Percentiles rank a stretch among this genome's conserved stretches.
These are phyloP conservation scores for Tremellales sp. DNA, from an alignment of 1,284 basidiomycete species.

Conservation along the genomic window DNA sequence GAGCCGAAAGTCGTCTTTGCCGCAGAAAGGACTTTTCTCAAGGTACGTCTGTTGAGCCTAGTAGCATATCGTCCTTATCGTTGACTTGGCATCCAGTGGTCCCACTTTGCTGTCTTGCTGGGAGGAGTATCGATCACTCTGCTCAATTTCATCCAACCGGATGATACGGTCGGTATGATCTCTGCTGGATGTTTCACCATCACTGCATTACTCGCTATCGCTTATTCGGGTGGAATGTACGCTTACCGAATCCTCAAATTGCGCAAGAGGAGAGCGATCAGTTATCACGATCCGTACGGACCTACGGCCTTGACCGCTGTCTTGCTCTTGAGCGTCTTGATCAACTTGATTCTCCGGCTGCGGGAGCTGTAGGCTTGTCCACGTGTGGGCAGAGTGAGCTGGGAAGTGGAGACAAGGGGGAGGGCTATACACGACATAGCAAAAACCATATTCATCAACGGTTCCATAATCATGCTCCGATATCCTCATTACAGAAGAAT, in stretches of 20 bases:
- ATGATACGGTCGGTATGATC: slow-evolving; percentile 73
- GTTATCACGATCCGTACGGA: slow-evolving; percentile 81
- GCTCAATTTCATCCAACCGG: slow-evolving; percentile 77
- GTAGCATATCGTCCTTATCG: background rate
- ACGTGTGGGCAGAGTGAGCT: too few species aligned
- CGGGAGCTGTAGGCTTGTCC: slow-evolving; percentile 38
- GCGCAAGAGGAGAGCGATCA: slow-evolving; percentile 65
- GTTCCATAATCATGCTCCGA: too few species aligned
- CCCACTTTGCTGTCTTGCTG: slow-evolving; percentile 85
- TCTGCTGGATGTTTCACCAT: slow-evolving; percentile 83
- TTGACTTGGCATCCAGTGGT: slow-evolving; percentile 57
- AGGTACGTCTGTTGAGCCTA: slow-evolving; percentile 33
- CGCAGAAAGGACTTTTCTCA: slow-evolving; percentile 63
- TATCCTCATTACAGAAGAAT: too few species aligned
- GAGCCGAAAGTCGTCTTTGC: slow-evolving; percentile 96
- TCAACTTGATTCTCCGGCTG: slow-evolving; percentile 61
- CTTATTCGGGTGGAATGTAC: slow-evolving; percentile 84
- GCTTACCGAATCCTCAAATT: slow-evolving; percentile 77
- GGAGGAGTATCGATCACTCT: slow-evolving; percentile 83
- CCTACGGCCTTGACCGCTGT: slow-evolving; percentile 71
- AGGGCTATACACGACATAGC: too few species aligned
- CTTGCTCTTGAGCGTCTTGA: slow-evolving; percentile 65
- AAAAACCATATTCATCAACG: too few species aligned
- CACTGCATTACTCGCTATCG: slow-evolving; percentile 80
- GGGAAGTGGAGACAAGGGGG: too few species aligned